Evolutionary conservation across 371 early-diverging fungal genomes (phyloP), one percentile per base, ranked within the genome.

Genomic region (Funneliformis caledonium): DNA sequence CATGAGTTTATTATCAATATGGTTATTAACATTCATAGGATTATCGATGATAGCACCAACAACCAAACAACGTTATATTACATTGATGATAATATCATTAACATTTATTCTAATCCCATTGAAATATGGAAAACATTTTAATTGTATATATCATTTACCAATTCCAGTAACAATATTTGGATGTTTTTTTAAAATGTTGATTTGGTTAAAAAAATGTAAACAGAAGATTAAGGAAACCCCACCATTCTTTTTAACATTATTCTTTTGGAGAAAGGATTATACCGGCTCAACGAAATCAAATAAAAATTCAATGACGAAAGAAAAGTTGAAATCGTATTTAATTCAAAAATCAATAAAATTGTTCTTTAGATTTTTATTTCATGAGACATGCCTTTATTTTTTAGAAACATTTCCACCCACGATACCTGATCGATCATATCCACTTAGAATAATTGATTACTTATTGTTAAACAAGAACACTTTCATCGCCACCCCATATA

Each of bases 201-300:
- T 76, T 48, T 76, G 76, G 76, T 45, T 76, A 42, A 73, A 73
- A 52, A 73, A 73, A 73, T 50, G 33, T 31, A 33, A 65, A 65
- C 31, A 65, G 11, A 33, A 65, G 5, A 31, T 9, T 65, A 65
- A 65, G n/a, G 16, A 73, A 14, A 31, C 19, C 16, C 14, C n/a
- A 73, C 73, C 73, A 52, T 73, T 73, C 22, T 52, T 19, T 26
- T 73, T 10, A 37, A 52, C 73, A n/a, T 73, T 73, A 73, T 73
- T 73, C n/a, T 31, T 6, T 52, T 73, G 73, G 73, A 73, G 56
- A 73, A 48, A 31, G 10, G 19, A 72, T 31, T 37, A 22, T 14
- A 43, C n/a, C 16, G 11, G 45, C 7, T 70, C 47, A 19, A 31
- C 43, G 19, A 14, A 22, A 14, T 48, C 47, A 16, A 33, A 26